These are phyloP conservation scores for Eimeria maxima DNA, from an alignment of 169 alveolate species.

Conservation along the genomic window DNA sequence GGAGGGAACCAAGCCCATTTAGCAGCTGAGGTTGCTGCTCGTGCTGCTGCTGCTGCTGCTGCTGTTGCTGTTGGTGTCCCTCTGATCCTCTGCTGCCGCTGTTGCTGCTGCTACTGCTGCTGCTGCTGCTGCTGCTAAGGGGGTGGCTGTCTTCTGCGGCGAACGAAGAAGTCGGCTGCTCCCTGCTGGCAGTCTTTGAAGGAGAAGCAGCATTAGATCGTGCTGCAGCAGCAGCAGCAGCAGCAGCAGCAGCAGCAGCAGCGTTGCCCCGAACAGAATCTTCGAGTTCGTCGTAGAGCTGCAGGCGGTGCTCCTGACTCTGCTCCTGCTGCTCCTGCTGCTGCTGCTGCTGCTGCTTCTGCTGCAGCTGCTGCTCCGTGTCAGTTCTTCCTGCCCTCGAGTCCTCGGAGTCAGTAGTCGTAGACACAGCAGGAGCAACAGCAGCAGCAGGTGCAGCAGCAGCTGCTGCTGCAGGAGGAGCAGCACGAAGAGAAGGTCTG, in stretches of 20 bases:
- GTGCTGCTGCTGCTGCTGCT: constrained; percentile 64
- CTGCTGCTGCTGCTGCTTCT: constrained; percentile 22
- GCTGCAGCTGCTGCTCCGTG: constrained; percentile 13
- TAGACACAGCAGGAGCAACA: not conserved
- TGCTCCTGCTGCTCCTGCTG: constrained; percentile 13
- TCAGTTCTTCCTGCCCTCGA: not conserved
- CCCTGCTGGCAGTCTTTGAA: not conserved
- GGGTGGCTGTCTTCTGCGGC: not conserved
- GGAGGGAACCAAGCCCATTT: not conserved
- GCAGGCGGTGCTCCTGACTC: too few relatives aligned
- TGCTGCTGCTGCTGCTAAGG: too few relatives aligned
- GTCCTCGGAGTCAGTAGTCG: not conserved
- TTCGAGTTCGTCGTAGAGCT: too few relatives aligned
- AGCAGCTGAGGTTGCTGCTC: constrained; percentile 53
- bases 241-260: too few relatives aligned
- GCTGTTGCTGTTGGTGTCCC: constrained; percentile 25
- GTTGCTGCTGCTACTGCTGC: too few relatives aligned
- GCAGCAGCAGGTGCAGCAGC: not conserved
- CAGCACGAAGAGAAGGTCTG: not conserved
- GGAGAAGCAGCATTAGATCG: not conserved
- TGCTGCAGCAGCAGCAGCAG: constrained; percentile 44
- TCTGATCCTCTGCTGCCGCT: not conserved
- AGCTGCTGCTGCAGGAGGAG: not conserved
- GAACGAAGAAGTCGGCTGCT: not conserved
- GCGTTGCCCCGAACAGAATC: too few relatives aligned